Base-by-base conservation (phyloP, 2,329 filamentous ascomycete species). In the Gaeumannomyces tritici region DNA sequence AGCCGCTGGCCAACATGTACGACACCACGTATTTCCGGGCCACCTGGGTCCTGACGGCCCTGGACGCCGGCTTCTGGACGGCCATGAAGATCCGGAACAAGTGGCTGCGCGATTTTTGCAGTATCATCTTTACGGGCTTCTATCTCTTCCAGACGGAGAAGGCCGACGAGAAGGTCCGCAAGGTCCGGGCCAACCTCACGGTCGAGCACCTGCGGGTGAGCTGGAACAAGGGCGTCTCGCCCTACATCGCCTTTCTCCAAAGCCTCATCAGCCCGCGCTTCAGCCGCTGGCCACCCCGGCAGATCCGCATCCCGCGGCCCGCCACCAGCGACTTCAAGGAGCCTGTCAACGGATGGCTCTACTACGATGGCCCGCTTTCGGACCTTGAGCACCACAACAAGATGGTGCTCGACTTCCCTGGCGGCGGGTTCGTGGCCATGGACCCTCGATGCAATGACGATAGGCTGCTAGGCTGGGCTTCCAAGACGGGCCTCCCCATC, bases 31-130 rank as follows among this genome's bases (percentile, higher is more conserved):
- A 96, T 77, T 99, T 96, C 74, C 88, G 95, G 59, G 95, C 95
- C 62, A 99, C 95, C 72, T 99, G 95, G 95, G 85, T 98, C 21
- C 87, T 95, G 61, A 99, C 95, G 0, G 95, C 92, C 0, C 77
- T 99, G 64, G 95, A 99, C 70, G 95, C 95, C 7, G 95, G 95
- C 1, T 99, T 97, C 74, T 99, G 95, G 95, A 96, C 92, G 0
- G 95, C 95, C 42, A 99, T 99, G 95, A 89, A 87, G 69, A 93
- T 99, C 66, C 85, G 84, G 59, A 73, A 73, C 61, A 92, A 89
- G 69, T 93, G 90, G 85, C 68, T 96, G 55, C 83, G 92, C 54
- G 93, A 98, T 72, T 72, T 96, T 18, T 85, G 89, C 12, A 92
- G 91, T 71, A 80, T 98, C 26, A 79, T 91, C 58, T 98, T 97